A percentile compares a stretch with the other conserved stretches of the same genome.
Conservation (phyloP, 176 grass and related monocot genomes). For the Carex kokanica region DNA sequence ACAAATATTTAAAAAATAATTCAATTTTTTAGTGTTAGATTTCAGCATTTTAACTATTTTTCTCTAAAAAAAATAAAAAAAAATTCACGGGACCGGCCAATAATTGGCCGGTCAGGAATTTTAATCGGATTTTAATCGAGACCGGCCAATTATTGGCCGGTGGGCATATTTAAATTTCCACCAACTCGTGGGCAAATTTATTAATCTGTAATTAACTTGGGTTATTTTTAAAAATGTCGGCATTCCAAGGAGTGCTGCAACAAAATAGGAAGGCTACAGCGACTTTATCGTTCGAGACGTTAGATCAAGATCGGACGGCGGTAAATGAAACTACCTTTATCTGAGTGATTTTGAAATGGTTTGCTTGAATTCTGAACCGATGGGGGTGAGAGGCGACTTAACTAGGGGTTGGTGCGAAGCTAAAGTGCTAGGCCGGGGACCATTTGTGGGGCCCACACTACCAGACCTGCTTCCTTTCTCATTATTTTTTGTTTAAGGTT, state of each 20-base stretch:
- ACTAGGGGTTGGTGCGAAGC: not conserved
- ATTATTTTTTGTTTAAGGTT: constrained; percentile 16
- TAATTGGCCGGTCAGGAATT: no score
- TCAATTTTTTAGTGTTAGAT: no score
- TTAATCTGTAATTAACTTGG: no score
- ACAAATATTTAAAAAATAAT: no score
- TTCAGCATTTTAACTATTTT: no score
- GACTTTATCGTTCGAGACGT: not conserved
- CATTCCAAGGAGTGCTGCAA: not conserved
- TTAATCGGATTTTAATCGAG: no score
- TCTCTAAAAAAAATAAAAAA: no score
- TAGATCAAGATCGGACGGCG: not conserved
- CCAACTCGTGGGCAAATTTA: no score
- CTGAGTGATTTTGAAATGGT: not conserved
- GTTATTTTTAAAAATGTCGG: no score
- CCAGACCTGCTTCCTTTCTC: not conserved
- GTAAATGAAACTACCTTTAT: not conserved
- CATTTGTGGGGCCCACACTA: not conserved
- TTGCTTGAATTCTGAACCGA: not conserved
- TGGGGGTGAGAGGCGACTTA: not conserved
- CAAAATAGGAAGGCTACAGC: not conserved
- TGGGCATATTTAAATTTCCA: no score
- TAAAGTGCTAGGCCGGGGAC: not conserved
- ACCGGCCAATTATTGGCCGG: no score
- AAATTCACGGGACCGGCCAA: no score